These are phyloP conservation scores for Gossypium bickii DNA, from an alignment of 345 rosid genomes.

Conservation along the genomic window DNA sequence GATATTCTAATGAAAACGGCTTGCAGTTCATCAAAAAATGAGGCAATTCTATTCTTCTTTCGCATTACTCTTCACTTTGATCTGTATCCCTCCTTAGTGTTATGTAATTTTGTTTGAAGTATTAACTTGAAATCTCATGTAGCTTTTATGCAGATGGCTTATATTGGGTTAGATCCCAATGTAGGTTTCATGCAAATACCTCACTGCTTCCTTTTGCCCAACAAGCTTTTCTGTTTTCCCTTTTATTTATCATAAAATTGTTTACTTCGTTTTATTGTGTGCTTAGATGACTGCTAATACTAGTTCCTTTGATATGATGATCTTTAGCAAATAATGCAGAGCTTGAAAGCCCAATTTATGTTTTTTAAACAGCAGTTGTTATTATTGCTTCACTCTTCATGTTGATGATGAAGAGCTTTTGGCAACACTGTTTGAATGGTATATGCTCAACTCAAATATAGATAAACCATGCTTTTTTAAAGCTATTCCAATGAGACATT, in stretches of 20 bases:
- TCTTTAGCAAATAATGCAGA: not conserved
- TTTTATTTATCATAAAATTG: not conserved
- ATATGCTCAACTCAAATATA: not conserved
- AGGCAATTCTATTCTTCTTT: constrained; percentile 30
- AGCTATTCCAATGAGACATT: not conserved
- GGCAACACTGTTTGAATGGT: not conserved
- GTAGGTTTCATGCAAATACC: constrained; percentile 6
- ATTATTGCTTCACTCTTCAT: constrained; percentile 10
- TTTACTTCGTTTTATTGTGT: not conserved
- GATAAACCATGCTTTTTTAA: not conserved
- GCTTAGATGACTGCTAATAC: constrained; percentile 1
- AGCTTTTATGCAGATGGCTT: not conserved
- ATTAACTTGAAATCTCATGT: constrained; percentile 8
- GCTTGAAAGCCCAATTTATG: not conserved
- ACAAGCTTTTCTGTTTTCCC: constrained; percentile 8
- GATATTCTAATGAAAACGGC: constrained; percentile 81
- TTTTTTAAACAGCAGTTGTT: not conserved
- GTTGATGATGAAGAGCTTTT: constrained; percentile 15
- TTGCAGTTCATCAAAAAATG: constrained; percentile 76
- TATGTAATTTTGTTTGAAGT: constrained; percentile 6
- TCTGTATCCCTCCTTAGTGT: constrained; percentile 9
- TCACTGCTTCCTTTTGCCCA: not conserved
- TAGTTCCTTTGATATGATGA: constrained; percentile 5
- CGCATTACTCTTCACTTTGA: constrained; percentile 14
- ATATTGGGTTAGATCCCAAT: constrained; percentile 7